Base-by-base conservation (phyloP, 1,284 basidiomycete species). In the Ustilago vetiveriae region DNA sequence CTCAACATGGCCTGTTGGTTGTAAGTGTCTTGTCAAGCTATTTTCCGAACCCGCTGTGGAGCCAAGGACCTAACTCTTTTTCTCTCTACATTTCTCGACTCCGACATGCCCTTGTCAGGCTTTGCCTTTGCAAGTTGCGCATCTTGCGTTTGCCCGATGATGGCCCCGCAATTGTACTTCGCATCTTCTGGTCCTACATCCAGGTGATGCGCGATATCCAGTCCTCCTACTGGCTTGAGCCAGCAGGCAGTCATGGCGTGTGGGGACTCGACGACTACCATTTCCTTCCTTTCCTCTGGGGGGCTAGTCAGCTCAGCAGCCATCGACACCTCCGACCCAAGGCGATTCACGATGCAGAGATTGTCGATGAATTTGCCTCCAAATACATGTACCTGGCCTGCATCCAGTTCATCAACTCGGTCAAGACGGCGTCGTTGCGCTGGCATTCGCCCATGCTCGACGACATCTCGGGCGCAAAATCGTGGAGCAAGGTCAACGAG, bases 401-500 rank as follows among this genome's bases (percentile, higher is more conserved):
- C 83, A 95, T 98, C 76, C 86, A 88, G 48, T 98, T 97, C 82
- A 98, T 98, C 84, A 98, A 98, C 83, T 93, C 92, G 16, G 92
- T 80, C 71, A 98, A 98, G 83, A 94, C 94, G 0, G 94, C 94
- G 0, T 94, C 92, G 0, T 85, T 98, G 3, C 87, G 94, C 45
- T 98, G 95, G 96, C 96, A 98, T 84, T 97, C 93, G 0, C 96
- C 95, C 0, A 98, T 98, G 95, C 87, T 98, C 11, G 93, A 98
- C 80, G 95, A 98, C 81, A 98, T 98, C 62, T 95, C 93, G 0
- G 92, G 90, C 4, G 95, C 96, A 51, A 96, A 94, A 83, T 91
- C 92, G 2, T 98, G 94, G 94, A 89, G 91, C 78, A 98, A 98
- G 82, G 93, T 98, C 68, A 97, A 98, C 82, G 84, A 86, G n/a